Percentiles rank a stretch among this genome's conserved stretches.
phyloP scores from a whole-genome alignment of 2,329 filamentous ascomycete species.

The Aspergillus fijiensis region DNA sequence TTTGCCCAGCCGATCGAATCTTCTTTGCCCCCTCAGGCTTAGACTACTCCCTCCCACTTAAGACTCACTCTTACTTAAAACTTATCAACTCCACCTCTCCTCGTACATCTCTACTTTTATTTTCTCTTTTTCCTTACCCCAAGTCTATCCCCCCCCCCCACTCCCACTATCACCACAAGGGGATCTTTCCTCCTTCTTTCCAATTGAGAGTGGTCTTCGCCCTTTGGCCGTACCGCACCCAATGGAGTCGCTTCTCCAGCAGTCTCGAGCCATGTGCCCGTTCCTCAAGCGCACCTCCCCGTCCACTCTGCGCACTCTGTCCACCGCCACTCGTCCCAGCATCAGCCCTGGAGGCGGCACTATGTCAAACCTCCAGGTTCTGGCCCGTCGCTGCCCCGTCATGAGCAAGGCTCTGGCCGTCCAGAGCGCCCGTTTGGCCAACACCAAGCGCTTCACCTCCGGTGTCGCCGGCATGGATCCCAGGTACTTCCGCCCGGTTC shows the following conservation, averaged over 20 bases:
- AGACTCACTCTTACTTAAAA: not conserved
- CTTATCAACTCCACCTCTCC: not conserved
- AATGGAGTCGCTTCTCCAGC: constrained; percentile 93
- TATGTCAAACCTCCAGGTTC: constrained; percentile 94
- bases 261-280: constrained; percentile 95
- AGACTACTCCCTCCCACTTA: not conserved
- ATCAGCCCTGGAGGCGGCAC: constrained; percentile 77
- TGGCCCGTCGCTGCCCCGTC: constrained; percentile 92
- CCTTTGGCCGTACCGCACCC: not conserved
- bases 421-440: constrained; percentile 56
- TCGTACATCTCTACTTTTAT: constrained; percentile 3
- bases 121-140: not conserved
- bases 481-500: constrained; percentile 51
- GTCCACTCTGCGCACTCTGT: constrained; percentile 85
- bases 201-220: not conserved
- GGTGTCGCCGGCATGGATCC: constrained; percentile 27
- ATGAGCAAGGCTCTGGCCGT: constrained; percentile 98
- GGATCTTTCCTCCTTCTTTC: not conserved
- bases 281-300: constrained; percentile 95
- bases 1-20: constrained; percentile 1
- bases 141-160: not conserved
- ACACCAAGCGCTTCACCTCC: constrained; percentile 41
- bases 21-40: constrained; percentile 5
- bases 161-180: not conserved
- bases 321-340: constrained; percentile 63